Base-by-base conservation (phyloP, 306 rosid genomes). In the Pterocarpus santalinus region DNA sequence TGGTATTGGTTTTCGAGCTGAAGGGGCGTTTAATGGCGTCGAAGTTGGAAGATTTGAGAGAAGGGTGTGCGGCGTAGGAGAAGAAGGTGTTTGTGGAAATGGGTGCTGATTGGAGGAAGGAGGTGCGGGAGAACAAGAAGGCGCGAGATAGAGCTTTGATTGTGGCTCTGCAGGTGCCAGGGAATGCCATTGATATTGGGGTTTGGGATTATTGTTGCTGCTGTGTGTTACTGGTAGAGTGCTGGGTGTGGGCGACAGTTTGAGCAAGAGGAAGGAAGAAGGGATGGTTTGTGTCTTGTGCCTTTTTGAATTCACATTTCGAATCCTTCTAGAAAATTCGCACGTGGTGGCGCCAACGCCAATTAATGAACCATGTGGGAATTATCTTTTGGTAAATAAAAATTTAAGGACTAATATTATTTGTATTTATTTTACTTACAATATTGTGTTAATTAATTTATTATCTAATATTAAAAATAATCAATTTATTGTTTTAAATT, bases 111-210 rank as follows among this genome's bases (percentile, higher is more conserved):
- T 13, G 71, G 56, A 60, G 62, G 46, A 5, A 49, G 47, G 11
- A 43, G 47, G 47, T 43, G 47, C 2, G 47, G 17, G 61, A 4
- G 55, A 39, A 53, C 8, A 68, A 35, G 33, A 81, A 78, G 74
- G 90, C 83, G 74, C 86, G 82, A 1, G 73, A 63, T 15, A 80
- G 36, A 16, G 76, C 35, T 5, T n/a, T 12, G n/a, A 81, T 15
- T 10, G 61, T 61, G 58, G 30, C 46, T 76, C 43, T 72, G 41
- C 44, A 9, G 1, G 64, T 72, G 36, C 61, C 36, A 15, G 41
- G 2, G 74, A 76, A 57, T 61, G 80, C 89, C 89, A 86, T 83
- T 67, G 81, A 39, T 11, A 38, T 8, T 46, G 49, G 12, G 49
- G 2, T 43, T 43, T 43, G 12, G 49, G 49, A 2, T 43, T 1